Evolutionary conservation across 108 stramenopile species (phyloP), one percentile per base, ranked within the genome.

Genomic region (Cyclostephanos tholiformis): DNA sequence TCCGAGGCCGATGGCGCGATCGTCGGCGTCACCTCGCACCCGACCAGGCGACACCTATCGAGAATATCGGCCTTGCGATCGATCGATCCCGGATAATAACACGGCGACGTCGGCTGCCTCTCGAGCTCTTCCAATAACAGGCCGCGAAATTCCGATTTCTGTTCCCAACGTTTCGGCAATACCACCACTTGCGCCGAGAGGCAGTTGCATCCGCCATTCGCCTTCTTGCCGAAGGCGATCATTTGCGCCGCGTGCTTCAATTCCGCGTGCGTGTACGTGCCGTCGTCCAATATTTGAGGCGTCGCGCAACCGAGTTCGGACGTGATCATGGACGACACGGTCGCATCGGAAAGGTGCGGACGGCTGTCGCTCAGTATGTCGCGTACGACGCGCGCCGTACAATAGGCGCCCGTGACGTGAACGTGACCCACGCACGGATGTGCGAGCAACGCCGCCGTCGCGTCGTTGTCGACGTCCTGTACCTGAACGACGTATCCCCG

Each of bases 141-240:
- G 2, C 29, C 22, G n/a, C 71, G 32, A 25, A 80, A 80, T 6
- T 25, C 38, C 13, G 68, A 67, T 19, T 75, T 75, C 56, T 65
- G 67, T 26, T 23, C 58, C 80, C 67, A 75, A 0, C 36, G 41
- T 19, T 36, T 74, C 19, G 72, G 27, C n/a, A 76, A 2, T 5
- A 76, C 30, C 29, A 80, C 32, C n/a, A 75, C 79, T 35, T 80
- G 79, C 13, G 74, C 59, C 32, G 65, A 69, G 26, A 80, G 56
- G 41, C 79, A 80, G 25, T 69, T 69, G 30, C 67, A 65, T 12
- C 79, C 79, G n/a, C 74, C 55, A 19, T 71, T 71, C 23, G 57
- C 5, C 23, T 71, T 71, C 75, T 76, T 76, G 7, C 59, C 69
- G 30, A 27, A 44, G 14, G 49, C 75, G 20, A 76, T 49, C 20